Conservation (phyloP, 805 yeast genomes). For the Ogataea ramenticola region DNA sequence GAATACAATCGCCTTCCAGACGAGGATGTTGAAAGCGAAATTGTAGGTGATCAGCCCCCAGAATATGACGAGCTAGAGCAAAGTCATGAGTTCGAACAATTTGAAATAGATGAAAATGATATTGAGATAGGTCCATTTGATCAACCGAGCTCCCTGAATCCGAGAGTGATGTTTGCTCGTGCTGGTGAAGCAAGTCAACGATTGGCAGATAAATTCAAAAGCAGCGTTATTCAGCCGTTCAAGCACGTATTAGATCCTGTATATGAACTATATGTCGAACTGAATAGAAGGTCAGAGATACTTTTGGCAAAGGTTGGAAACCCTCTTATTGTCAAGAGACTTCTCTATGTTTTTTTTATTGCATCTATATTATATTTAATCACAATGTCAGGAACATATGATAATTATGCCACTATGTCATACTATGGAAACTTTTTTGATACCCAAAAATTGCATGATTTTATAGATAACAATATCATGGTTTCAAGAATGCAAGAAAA, state of each 20-base stretch:
- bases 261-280: constrained; percentile 36
- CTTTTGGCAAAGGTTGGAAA: constrained; percentile 66
- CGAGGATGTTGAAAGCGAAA: constrained; percentile 1
- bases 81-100: constrained; percentile 23
- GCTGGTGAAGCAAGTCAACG: constrained; percentile 31
- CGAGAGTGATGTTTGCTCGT: constrained; percentile 22
- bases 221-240: constrained; percentile 34
- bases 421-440: constrained; percentile 59
- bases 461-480: constrained; percentile 47
- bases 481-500: constrained; percentile 53
- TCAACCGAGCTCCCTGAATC: constrained; percentile 5
- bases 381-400: constrained; percentile 48
- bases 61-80: constrained; percentile 10
- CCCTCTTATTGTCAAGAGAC: constrained; percentile 74
- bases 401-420: constrained; percentile 29
- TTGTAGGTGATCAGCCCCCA: constrained; percentile 16
- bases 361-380: constrained; percentile 51
- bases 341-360: constrained; percentile 62
- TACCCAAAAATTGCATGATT: constrained; percentile 40
- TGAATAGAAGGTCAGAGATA: constrained; percentile 44
- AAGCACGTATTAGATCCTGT: constrained; percentile 43
- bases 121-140: not conserved
- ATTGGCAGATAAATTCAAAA: constrained; percentile 30
- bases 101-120: constrained; percentile 36
- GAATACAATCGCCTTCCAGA: not conserved